phyloP scores from a whole-genome alignment of 2,329 filamentous ascomycete species.

The Fusarium anguioides region DNA sequence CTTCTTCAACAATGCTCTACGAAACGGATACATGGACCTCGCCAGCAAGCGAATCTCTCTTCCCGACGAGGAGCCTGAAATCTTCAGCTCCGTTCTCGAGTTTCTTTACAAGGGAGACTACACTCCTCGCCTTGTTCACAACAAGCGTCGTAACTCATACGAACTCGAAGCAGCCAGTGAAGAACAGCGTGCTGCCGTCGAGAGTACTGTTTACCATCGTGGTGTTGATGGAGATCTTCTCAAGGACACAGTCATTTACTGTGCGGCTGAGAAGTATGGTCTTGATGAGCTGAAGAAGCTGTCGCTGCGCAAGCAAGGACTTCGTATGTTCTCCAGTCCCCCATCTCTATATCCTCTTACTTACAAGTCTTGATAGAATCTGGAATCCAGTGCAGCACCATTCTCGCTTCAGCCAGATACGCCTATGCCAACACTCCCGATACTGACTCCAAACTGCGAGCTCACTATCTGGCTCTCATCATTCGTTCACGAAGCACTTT shows the following conservation, averaged over 20 bases:
- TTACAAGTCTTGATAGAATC: conserved; percentile 61
- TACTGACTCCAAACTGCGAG: conserved; percentile 87
- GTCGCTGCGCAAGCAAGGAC: conserved; percentile 86
- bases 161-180: conserved; percentile 74
- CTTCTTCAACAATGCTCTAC: conserved; percentile 70
- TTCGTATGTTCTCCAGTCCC: conserved; percentile 65
- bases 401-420: conserved; percentile 86
- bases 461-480: conserved; percentile 92
- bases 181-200: conserved; percentile 59
- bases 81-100: conserved; percentile 90
- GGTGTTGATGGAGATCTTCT: conserved; percentile 75
- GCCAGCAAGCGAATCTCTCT: conserved; percentile 77
- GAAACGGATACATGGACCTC: conserved; percentile 51
- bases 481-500: conserved; percentile 89
- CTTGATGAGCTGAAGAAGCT: conserved; percentile 87
- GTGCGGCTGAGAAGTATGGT: conserved; percentile 84
- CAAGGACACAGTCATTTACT: conserved; percentile 93
- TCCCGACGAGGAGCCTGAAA: conserved; percentile 87
- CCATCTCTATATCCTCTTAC: background rate
- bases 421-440: conserved; percentile 91
- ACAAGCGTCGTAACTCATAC: conserved; percentile 84
- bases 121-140: conserved; percentile 83
- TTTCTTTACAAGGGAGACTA: conserved; percentile 96
- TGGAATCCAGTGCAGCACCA: conserved; percentile 85
- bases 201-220: conserved; percentile 76